Evolutionary conservation across 176 grass and related monocot genomes (phyloP), one percentile per base, ranked within the genome.

Genomic region (Rhipidocladum racemiflorum): DNA sequence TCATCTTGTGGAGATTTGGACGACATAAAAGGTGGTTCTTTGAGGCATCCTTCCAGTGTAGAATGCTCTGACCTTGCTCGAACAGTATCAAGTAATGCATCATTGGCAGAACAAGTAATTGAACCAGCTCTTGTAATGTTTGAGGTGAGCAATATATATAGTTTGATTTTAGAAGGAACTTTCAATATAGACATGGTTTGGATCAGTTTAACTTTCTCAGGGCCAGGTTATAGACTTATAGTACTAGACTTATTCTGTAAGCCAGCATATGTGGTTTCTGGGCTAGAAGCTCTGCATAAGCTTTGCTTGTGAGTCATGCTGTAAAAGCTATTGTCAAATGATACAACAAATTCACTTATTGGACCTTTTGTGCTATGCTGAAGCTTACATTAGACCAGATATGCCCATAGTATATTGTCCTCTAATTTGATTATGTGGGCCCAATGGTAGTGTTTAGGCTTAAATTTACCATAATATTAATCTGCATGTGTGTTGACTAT

Each of bases 101-200:
- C 96, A 64, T 83, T 93, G 75, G 92, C 96, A 59, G 96, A 99
- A 80, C 87, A 93, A 91, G 96, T 90, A 66, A 95, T 99, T 40
- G 96, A 99, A 68, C 96, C 96, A 24, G 88, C 96, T 40, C 96
- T 99, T 85, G 96, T 99, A 60, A 99, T 99, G 96, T 95, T 99
- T 86, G 96, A 99, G 92, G 95, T 98, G 82, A 90, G 86, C 16
- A 62, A 49, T 57, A 44, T 76, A 38, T 89, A 53, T 27, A 53
- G 65, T 73, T 57, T 79, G 35, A 71, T 70, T 60, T 60, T 30
- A 32, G 11, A 72, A 79, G 53, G 57, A 42, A 77, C 32, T 51
- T 82, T 14, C 64, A 60, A 60, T 66, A 36, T 85, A 35, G 43
- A n/a, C 39, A 68, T 84, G 40, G 23, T 79, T 9, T 77, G 15